A percentile compares a stretch with the other conserved stretches of the same genome.
Evolutionary conservation across 306 rosid species (phyloP).

Genomic region (Trichosanthes cucumerina): DNA sequence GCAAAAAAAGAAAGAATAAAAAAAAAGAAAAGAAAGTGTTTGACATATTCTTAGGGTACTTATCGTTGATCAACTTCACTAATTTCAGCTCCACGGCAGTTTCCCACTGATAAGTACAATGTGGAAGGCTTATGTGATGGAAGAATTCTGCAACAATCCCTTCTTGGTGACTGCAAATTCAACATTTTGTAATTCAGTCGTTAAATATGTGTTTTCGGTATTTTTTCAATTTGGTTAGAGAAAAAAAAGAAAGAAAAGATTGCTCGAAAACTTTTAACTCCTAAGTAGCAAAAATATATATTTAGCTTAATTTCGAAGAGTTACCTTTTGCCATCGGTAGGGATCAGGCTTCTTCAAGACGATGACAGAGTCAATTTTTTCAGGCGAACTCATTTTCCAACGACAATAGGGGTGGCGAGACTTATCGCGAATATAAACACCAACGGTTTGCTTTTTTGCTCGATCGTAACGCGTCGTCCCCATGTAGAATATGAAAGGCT

Average conservation of each 20-base stretch:
- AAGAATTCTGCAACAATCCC: constrained; percentile 74
- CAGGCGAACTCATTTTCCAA: constrained; percentile 59
- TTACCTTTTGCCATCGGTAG: constrained; percentile 70
- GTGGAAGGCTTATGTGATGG: constrained; percentile 36
- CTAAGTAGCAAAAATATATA: too few species aligned
- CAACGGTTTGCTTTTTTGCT: constrained; percentile 21
- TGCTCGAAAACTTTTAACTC: too few species aligned
- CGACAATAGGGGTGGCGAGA: constrained; percentile 39
- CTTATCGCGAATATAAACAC: constrained; percentile 26
- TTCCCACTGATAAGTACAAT: constrained; percentile 53
- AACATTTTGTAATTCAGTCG: constrained; percentile 9
- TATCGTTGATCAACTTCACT: constrained; percentile 36
- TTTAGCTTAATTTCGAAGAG: background rate
- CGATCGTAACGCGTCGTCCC: constrained; percentile 25
- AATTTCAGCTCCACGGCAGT: constrained; percentile 52
- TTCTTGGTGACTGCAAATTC: constrained; percentile 74
- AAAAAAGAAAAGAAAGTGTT: background rate
- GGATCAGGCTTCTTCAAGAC: constrained; percentile 66
- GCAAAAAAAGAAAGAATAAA: background rate
- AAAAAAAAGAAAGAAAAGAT: too few species aligned
- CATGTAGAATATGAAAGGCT: constrained; percentile 57
- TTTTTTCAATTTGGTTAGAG: background rate
- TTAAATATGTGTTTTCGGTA: background rate
- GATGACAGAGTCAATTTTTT: constrained; percentile 31
- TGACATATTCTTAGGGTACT: background rate